Conservation (phyloP, 805 yeast genomes). For the Wickerhamomyces pijperi region DNA sequence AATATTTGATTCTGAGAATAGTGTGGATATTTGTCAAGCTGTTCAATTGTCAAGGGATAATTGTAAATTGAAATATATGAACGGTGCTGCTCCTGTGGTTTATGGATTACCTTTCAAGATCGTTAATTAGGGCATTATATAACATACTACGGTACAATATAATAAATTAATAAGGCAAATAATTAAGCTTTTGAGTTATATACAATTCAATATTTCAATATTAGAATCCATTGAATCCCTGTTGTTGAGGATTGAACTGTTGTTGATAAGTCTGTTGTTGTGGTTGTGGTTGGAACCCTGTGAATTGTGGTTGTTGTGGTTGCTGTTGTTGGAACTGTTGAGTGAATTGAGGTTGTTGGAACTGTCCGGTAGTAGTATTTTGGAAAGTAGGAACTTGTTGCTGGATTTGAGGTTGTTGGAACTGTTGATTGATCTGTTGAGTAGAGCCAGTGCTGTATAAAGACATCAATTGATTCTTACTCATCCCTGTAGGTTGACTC, state of each 20-base stretch:
- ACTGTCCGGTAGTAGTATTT: not conserved
- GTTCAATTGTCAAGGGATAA: constrained; percentile 48
- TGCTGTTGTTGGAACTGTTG: constrained; percentile 2
- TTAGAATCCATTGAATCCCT: not conserved
- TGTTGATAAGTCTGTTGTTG: constrained; percentile 3
- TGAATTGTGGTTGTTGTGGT: constrained; percentile 1
- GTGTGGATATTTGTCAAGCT: constrained; percentile 38
- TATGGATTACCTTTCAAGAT: constrained; percentile 68
- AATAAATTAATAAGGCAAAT: too few species aligned
- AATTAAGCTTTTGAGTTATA: too few species aligned
- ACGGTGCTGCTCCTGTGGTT: constrained; percentile 88
- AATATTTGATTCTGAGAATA: constrained; percentile 5
- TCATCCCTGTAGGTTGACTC: constrained; percentile 8
- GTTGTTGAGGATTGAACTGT: not conserved
- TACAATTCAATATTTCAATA: too few species aligned
- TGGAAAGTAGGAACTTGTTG: not conserved
- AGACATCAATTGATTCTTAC: constrained; percentile 13
- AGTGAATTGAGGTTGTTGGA: not conserved
- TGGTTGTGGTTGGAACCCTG: too few species aligned
- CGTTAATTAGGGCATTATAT: too few species aligned
- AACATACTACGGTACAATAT: too few species aligned
- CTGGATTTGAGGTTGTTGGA: constrained; percentile 5
- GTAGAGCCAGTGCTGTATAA: constrained; percentile 29
- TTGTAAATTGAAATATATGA: constrained; percentile 64
- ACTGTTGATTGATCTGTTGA: constrained; percentile 22